Evolutionary conservation across 176 grass and related monocot species (phyloP), one percentile per base, ranked within the genome.

Genomic region (Ampelocalamus luodianensis): DNA sequence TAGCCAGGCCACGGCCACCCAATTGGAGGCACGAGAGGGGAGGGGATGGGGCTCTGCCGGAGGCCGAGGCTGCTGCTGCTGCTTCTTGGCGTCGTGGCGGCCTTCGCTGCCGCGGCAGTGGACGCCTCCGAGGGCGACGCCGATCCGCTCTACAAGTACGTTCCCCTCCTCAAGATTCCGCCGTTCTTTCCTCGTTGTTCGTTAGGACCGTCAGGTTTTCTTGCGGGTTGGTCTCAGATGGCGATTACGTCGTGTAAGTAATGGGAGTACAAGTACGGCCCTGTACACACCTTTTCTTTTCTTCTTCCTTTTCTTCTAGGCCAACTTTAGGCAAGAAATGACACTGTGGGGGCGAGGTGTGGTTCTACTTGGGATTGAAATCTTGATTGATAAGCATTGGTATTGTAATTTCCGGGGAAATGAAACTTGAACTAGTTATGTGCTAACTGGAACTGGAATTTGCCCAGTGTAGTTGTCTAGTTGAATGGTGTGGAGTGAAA

Each of bases 61-160:
- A 22, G 55, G 22, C 20, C 14, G 37, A 83, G 66, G 79, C 65
- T 14, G 6, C 26, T 29, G 6, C 26, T 29, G 3, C 62, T n/a
- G 16, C 54, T 55, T 15, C 53, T 23, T 26, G 78, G 24, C 49
- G 42, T 82, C 20, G 71, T 39, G 50, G 50, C 16, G 5, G 61
- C 82, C 36, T 70, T 66, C n/a, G 26, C 80, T 23, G 34, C 72
- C 71, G 54, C 34, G n/a, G 66, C 36, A 49, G 66, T 36, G 12
- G 43, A 55, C 32, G 76, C 54, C 62, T 84, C 53, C 75, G 67
- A 89, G 15, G 87, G 87, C 61, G 82, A 89, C 71, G 87, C 67
- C 56, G 82, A 85, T 89, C 82, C 87, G 64, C 82, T 75, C 78
- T 89, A 89, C 81, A 79, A 38, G 87, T 89, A 75, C 48, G 16